Evolutionary conservation across 352 stramenopile species (phyloP).

Genomic region (Thalassiosira allenii): DNA sequence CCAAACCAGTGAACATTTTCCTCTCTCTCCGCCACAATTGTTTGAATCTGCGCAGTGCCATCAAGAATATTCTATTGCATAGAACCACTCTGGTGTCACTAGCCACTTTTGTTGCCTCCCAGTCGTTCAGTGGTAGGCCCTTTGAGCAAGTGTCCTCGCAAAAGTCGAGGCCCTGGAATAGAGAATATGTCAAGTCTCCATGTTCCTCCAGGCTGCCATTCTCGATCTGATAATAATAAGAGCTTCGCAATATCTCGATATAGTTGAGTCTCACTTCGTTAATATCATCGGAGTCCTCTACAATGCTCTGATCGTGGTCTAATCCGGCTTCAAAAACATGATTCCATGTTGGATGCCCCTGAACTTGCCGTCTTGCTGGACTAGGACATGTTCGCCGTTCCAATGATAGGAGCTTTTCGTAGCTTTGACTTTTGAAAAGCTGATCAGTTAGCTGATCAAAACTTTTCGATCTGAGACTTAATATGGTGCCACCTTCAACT

Average conservation of each 20-base stretch:
- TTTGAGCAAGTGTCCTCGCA: slow-evolving; percentile 41
- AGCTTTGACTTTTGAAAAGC: not conserved
- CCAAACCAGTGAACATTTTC: not conserved
- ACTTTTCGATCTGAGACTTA: no score
- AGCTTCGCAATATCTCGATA: slow-evolving; percentile 57
- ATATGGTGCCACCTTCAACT: no score
- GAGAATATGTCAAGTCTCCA: slow-evolving; percentile 44
- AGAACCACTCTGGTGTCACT: slow-evolving; percentile 10
- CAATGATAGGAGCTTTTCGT: not conserved
- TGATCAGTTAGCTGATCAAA: no score
- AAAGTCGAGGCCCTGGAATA: slow-evolving; percentile 67
- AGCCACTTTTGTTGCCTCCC: slow-evolving; percentile 28
- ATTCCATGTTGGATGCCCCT: no score
- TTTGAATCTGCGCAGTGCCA: slow-evolving; percentile 1
- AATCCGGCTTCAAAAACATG: no score
- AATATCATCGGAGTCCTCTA: not conserved
- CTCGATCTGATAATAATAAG: slow-evolving; percentile 59
- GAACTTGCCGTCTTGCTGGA: not conserved
- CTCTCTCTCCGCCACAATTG: not conserved
- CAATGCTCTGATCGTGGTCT: no score
- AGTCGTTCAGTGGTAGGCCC: slow-evolving; percentile 61
- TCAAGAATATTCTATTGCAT: slow-evolving; percentile 9
- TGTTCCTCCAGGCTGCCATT: slow-evolving; percentile 55
- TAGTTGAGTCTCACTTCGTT: slow-evolving; percentile 63
- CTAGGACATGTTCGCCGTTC: not conserved